phyloP scores from a whole-genome alignment of 163 green algal species.

The Chlamydomonas reinhardtii region DNA sequence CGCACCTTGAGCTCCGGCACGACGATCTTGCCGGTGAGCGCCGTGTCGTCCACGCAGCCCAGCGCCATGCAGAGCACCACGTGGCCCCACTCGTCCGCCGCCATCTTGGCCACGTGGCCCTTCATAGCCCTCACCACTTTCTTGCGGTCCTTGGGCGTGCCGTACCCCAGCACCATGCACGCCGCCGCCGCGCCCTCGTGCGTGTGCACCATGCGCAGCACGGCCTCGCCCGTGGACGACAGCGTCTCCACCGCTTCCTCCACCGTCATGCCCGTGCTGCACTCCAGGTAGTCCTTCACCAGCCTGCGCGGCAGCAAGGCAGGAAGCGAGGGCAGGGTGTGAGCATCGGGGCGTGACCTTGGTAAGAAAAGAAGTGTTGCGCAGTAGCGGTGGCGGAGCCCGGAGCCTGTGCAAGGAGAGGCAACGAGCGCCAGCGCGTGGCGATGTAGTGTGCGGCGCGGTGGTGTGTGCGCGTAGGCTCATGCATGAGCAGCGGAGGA shows the following conservation, averaged over 20 bases:
- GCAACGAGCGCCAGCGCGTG: no score
- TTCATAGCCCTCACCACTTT: constrained; percentile 85
- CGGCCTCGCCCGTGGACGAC: constrained; percentile 68
- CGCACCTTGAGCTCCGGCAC: constrained; percentile 82
- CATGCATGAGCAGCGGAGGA: background rate
- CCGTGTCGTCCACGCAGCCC: constrained; percentile 88
- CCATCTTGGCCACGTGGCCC: constrained; percentile 73
- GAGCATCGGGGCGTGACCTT: no score
- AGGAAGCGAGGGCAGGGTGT: no score
- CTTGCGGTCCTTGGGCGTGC: constrained; percentile 85
- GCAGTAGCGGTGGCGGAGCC: no score
- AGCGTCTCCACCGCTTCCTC: constrained; percentile 85
- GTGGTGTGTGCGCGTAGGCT: background rate
- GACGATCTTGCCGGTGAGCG: constrained; percentile 82
- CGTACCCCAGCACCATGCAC: constrained; percentile 84
- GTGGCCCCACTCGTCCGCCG: constrained; percentile 89
- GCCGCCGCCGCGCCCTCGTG: constrained; percentile 80
- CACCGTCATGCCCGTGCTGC: constrained; percentile 69
- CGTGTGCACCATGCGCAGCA: constrained; percentile 94
- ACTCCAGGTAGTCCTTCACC: constrained; percentile 85
- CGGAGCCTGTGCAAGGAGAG: no score
- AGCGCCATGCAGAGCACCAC: constrained; percentile 82
- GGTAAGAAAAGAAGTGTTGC: no score
- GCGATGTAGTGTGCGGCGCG: background rate
- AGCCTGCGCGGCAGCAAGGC: constrained; percentile 66